These are phyloP conservation scores for Penicillium sp. DNA, from an alignment of 2,329 filamentous ascomycete genomes.

Conservation along the genomic window DNA sequence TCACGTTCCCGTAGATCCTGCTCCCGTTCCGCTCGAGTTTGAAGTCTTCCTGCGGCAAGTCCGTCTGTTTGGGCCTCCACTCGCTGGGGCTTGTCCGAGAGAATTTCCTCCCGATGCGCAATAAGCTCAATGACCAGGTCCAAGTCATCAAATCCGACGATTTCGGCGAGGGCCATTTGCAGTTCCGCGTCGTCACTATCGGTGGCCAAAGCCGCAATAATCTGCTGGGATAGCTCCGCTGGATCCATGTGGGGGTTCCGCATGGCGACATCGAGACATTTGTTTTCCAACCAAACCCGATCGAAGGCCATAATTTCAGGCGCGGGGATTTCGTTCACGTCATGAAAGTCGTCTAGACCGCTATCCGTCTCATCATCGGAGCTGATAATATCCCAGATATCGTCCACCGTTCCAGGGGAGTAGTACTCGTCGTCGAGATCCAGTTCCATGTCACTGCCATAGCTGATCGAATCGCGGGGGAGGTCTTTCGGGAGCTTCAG, in stretches of 20 bases:
- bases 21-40: slow-evolving; percentile 79
- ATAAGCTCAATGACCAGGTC: slow-evolving; percentile 94
- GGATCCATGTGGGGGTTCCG: slow-evolving; percentile 71
- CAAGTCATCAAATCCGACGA: slow-evolving; percentile 90
- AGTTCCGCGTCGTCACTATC: slow-evolving; percentile 79
- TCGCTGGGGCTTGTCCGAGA: slow-evolving; percentile 48
- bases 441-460: slow-evolving; percentile 61
- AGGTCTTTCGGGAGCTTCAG: slow-evolving; percentile 64
- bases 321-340: slow-evolving; percentile 52
- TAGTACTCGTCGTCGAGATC: slow-evolving; percentile 69
- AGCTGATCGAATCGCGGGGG: slow-evolving; percentile 49
- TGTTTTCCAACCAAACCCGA: slow-evolving; percentile 72
- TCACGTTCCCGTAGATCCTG: slow-evolving; percentile 78
- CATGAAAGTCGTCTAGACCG: slow-evolving; percentile 66
- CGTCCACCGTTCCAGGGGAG: slow-evolving; percentile 69
- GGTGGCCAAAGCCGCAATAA: slow-evolving; percentile 75
- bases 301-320: slow-evolving; percentile 54
- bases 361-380: slow-evolving; percentile 72
- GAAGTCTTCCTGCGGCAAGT: slow-evolving; percentile 61
- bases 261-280: slow-evolving; percentile 70
- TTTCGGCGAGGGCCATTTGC: slow-evolving; percentile 87
- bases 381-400: slow-evolving; percentile 92
- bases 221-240: slow-evolving; percentile 75
- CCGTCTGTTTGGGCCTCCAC: slow-evolving; percentile 51
- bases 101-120: slow-evolving; percentile 72